Conservation (phyloP, 306 rosid species). For the Cicer yamashitae region DNA sequence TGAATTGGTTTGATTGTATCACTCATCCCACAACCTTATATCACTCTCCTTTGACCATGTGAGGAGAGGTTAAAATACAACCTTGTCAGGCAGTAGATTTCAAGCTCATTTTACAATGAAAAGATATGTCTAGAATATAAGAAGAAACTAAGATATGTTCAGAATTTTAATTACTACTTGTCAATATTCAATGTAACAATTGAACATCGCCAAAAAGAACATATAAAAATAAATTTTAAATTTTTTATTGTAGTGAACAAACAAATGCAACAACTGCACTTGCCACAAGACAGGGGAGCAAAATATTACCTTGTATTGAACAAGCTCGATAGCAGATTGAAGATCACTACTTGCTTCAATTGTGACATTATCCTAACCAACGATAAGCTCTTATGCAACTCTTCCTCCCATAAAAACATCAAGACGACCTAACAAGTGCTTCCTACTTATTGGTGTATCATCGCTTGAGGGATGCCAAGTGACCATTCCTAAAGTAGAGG, state of each 20-base stretch:
- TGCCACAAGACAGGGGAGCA: not conserved
- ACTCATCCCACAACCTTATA: conserved; percentile 93
- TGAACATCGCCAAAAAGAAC: not conserved
- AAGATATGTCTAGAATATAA: not conserved
- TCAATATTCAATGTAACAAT: conserved; percentile 13
- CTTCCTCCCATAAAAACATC: conserved; percentile 99
- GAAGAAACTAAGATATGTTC: not conserved
- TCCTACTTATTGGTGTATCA: conserved; percentile 94
- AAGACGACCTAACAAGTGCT: conserved; percentile 91
- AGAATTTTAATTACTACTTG: not conserved
- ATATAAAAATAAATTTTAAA: conserved; percentile 11
- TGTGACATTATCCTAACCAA: conserved; percentile 85
- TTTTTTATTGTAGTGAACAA: conserved; percentile 1
- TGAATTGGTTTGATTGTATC: conserved; percentile 90
- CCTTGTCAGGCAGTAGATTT: conserved; percentile 34
- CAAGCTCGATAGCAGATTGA: conserved; percentile 85
- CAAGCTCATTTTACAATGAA: conserved; percentile 32
- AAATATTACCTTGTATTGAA: conserved; percentile 83
- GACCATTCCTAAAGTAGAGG: conserved; percentile 96
- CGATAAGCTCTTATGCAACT: conserved; percentile 95
- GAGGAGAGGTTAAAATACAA: conserved; percentile 19
- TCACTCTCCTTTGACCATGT: conserved; percentile 44
- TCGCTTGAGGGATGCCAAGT: conserved; percentile 94
- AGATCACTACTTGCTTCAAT: conserved; percentile 99
- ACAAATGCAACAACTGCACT: conserved; percentile 22